These are phyloP conservation scores for Suillus brevipes DNA, from an alignment of 768 basidiomycete genomes.

Conservation along the genomic window DNA sequence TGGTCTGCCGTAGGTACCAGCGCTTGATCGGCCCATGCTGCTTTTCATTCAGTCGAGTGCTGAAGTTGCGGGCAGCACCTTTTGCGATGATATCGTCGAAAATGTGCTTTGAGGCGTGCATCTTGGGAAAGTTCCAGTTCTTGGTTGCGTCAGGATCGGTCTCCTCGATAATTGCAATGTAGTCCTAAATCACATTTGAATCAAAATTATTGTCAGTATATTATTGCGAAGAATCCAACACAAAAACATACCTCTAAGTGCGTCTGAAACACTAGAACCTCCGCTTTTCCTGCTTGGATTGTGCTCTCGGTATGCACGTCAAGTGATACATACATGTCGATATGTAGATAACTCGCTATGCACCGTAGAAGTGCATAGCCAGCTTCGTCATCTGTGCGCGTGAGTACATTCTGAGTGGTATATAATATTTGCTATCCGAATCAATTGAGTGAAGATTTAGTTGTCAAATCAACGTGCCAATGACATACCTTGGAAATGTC, in stretches of 20 bases:
- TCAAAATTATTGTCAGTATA: background rate
- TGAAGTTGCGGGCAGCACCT: background rate
- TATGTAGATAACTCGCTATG: slow-evolving; percentile 31
- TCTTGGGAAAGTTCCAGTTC: slow-evolving; percentile 7
- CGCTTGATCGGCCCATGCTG: background rate
- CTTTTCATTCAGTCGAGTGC: background rate
- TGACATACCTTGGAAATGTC: slow-evolving; percentile 36
- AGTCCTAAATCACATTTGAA: background rate
- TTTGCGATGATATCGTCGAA: background rate
- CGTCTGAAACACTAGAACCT: background rate
- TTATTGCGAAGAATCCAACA: too few species aligned
- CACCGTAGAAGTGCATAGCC: slow-evolving; percentile 31
- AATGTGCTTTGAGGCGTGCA: background rate
- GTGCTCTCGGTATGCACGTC: slow-evolving; percentile 34
- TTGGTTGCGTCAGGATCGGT: background rate
- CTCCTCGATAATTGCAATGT: background rate
- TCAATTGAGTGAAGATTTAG: background rate
- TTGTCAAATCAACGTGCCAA: background rate
- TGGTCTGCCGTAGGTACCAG: background rate
- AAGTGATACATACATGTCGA: slow-evolving; percentile 31
- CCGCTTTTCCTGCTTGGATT: slow-evolving; percentile 19
- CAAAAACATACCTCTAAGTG: too few species aligned
- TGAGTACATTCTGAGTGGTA: slow-evolving; percentile 27
- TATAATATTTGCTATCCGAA: slow-evolving; percentile 29
- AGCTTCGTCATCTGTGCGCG: background rate